These are phyloP conservation scores for Fusarium armeniacum DNA, from an alignment of 2,329 filamentous ascomycete genomes.

Conservation along the genomic window DNA sequence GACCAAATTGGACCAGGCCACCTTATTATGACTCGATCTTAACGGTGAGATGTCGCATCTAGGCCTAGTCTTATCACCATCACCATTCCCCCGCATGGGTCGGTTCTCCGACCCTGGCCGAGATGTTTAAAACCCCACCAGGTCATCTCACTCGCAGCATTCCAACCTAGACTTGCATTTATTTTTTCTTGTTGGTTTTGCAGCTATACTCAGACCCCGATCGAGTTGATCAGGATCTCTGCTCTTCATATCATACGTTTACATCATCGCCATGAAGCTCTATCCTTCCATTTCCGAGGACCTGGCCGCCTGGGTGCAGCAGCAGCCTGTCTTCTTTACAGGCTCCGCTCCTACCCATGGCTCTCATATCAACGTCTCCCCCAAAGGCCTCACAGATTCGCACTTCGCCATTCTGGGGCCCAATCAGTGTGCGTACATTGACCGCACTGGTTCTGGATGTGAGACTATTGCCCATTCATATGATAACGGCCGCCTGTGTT, in stretches of 20 bases:
- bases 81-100: conserved; percentile 44
- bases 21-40: conserved; percentile 39
- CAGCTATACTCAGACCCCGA: conserved; percentile 34
- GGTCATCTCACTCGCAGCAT: conserved; percentile 32
- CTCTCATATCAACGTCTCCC: conserved; percentile 80
- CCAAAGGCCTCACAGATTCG: conserved; percentile 76
- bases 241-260: conserved; percentile 44
- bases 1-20: conserved; percentile 34
- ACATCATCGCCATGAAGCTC: conserved; percentile 67
- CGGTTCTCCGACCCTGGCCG: conserved; percentile 20
- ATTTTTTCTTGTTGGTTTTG: conserved; percentile 27
- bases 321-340: conserved; percentile 81
- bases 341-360: conserved; percentile 78
- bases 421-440: conserved; percentile 76
- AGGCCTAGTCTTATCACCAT: conserved; percentile 28
- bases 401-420: conserved; percentile 72
- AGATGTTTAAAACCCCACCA: conserved; percentile 31
- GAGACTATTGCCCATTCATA: conserved; percentile 83
- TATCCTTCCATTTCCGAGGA: conserved; percentile 67
- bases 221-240: conserved; percentile 30
- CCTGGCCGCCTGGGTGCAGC: conserved; percentile 73
- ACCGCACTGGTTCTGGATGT: conserved; percentile 80
- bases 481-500: conserved; percentile 80
- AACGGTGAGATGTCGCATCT: conserved; percentile 28
- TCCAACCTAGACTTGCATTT: conserved; percentile 33